These are phyloP conservation scores for Populus nigra DNA, from an alignment of 345 rosid genomes.

Conservation along the genomic window DNA sequence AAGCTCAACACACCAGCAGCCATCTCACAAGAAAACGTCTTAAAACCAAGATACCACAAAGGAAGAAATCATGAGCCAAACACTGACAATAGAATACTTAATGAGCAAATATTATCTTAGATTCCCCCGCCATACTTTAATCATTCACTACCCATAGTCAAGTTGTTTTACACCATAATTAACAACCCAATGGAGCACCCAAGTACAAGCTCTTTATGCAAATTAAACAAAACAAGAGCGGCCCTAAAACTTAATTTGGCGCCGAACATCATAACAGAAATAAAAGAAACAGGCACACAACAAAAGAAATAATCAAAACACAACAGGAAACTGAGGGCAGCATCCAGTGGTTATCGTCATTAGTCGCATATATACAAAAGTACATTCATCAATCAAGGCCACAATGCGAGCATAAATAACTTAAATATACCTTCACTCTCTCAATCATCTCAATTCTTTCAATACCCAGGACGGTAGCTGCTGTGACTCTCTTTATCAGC, in stretches of 20 bases:
- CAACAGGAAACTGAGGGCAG: not conserved
- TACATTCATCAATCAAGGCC: not conserved
- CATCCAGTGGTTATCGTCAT: not conserved
- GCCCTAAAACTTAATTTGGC: not conserved
- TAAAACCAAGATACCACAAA: not conserved
- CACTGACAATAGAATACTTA: not conserved
- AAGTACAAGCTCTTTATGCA: not conserved
- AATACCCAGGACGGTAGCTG: slow-evolving; percentile 42
- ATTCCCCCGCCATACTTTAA: not conserved
- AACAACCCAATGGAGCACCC: not conserved
- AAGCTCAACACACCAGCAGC: not conserved
- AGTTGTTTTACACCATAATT: too few species aligned
- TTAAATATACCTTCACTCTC: not conserved
- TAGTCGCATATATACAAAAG: not conserved
- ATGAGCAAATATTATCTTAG: not conserved
- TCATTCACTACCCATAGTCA: not conserved
- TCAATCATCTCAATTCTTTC: not conserved
- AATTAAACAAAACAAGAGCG: too few species aligned
- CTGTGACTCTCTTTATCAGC: slow-evolving; percentile 29
- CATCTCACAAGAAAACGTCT: not conserved
- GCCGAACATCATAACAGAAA: not conserved
- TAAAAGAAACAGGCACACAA: not conserved
- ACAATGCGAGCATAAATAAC: not conserved
- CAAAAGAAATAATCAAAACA: not conserved
- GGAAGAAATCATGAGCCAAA: not conserved